Evolutionary conservation across 768 basidiomycete species (phyloP).

Genomic region (Tylopilus sp.): DNA sequence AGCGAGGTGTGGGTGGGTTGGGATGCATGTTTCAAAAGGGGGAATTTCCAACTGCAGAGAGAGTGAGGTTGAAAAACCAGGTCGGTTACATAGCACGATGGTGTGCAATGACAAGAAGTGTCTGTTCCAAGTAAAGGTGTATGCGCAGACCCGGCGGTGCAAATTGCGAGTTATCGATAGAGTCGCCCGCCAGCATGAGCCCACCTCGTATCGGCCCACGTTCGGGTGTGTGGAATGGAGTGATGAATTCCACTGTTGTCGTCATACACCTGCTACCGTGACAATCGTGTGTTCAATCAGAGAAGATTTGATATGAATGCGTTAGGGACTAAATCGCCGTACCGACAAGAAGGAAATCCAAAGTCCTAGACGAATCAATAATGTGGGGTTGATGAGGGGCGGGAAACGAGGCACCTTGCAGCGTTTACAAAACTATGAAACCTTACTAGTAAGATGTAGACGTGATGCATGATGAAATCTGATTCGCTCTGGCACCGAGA

Average conservation of each 20-base stretch:
- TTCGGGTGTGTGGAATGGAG: conserved; percentile 1
- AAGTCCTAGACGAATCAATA: conserved; percentile 4
- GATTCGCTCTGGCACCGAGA: conserved; percentile 26
- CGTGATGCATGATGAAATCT: conserved; percentile 8
- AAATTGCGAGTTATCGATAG: conserved; percentile 2
- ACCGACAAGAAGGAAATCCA: conserved; percentile 15
- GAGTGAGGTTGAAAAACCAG: not conserved
- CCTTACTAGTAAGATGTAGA: too few species aligned
- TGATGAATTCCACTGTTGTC: conserved; percentile 2
- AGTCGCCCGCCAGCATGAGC: not conserved
- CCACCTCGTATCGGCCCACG: conserved; percentile 1
- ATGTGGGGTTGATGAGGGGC: conserved; percentile 23
- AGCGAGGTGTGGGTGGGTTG: conserved; percentile 25
- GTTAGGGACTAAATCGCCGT: conserved; percentile 3
- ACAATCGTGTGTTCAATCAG: conserved; percentile 18
- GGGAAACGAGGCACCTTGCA: conserved; percentile 14
- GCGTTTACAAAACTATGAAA: conserved; percentile 22
- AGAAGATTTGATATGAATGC: conserved; percentile 13
- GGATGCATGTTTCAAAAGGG: conserved; percentile 17
- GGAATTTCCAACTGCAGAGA: conserved; percentile 14
- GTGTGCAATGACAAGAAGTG: conserved; percentile 8
- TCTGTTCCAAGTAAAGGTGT: conserved; percentile 6
- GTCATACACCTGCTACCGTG: conserved; percentile 11
- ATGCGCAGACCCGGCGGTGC: conserved; percentile 4
- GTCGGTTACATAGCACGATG: conserved; percentile 4